A percentile compares a stretch with the other conserved stretches of the same genome.
Conservation (phyloP, 2,329 filamentous ascomycete species). For the Aspergillus pseudotamarii region DNA sequence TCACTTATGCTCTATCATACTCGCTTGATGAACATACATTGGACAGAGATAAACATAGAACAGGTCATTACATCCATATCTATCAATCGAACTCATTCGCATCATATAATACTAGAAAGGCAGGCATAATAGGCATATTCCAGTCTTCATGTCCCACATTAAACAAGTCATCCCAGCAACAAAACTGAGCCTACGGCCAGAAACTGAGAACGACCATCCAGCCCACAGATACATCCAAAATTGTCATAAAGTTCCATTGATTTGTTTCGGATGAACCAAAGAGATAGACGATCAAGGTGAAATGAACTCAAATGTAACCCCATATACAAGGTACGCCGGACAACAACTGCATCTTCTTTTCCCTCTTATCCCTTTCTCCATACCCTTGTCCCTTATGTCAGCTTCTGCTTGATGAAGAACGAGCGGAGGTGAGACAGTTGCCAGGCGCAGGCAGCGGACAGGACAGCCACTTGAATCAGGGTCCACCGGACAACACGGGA, state of each 20-base stretch:
- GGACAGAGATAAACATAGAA: background rate
- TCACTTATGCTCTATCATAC: conserved; percentile 1
- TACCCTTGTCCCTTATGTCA: conserved; percentile 65
- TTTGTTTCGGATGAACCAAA: background rate
- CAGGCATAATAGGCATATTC: background rate
- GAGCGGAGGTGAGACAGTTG: conserved; percentile 91
- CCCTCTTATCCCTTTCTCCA: background rate
- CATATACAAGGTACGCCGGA: conserved; percentile 4
- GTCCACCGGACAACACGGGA: conserved; percentile 91
- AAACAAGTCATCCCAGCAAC: background rate
- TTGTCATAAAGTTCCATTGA: background rate
- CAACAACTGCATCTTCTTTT: conserved; percentile 1
- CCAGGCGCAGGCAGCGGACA: conserved; percentile 91
- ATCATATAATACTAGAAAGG: background rate
- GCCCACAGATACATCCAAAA: background rate
- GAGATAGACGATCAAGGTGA: background rate
- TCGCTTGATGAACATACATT: background rate
- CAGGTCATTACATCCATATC: conserved; percentile 13
- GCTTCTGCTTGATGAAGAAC: conserved; percentile 99
- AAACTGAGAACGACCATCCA: background rate
- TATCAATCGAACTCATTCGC: conserved; percentile 10
- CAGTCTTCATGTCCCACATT: background rate
- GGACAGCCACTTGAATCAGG: conserved; percentile 80
- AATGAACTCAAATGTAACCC: background rate
- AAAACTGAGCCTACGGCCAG: background rate